Conservation (phyloP, 1,139 yeast genomes). For the Geotrichum restrictum region DNA sequence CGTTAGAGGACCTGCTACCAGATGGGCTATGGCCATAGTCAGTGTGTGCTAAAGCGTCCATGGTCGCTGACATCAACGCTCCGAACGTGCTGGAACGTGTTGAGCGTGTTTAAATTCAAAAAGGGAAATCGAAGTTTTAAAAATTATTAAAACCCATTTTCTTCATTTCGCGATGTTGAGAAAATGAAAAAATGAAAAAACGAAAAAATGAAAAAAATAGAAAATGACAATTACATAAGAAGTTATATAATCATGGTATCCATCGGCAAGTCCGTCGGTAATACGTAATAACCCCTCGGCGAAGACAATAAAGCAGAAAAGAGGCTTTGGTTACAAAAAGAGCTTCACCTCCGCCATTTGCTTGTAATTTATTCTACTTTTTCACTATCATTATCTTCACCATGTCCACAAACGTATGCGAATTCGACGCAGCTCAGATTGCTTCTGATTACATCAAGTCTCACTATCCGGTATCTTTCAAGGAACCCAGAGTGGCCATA, state of each 20-base stretch:
- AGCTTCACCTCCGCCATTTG: not conserved
- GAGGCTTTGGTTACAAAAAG: not conserved
- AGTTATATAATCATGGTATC: no score
- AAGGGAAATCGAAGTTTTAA: no score
- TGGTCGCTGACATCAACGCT: no score
- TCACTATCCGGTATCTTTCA: slow-evolving; percentile 31
- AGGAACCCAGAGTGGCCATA: slow-evolving; percentile 53
- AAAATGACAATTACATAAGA: no score
- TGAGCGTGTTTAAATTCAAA: no score
- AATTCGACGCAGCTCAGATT: slow-evolving; percentile 26
- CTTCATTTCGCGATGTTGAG: no score
- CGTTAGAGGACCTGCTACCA: not conserved
- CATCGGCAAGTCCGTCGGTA: not conserved
- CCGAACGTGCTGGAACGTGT: no score
- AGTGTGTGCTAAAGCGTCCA: no score
- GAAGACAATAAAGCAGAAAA: no score
- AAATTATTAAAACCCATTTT: no score
- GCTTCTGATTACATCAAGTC: slow-evolving; percentile 30
- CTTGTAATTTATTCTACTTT: not conserved
- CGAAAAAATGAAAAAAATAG: no score
- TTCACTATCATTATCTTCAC: not conserved
- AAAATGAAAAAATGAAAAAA: no score
- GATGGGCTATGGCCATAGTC: not conserved
- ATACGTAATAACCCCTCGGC: not conserved
- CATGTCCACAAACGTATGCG: slow-evolving; percentile 2